Evolutionary conservation across 306 rosid species (phyloP).

Genomic region (Cicer pinnatifidum): DNA sequence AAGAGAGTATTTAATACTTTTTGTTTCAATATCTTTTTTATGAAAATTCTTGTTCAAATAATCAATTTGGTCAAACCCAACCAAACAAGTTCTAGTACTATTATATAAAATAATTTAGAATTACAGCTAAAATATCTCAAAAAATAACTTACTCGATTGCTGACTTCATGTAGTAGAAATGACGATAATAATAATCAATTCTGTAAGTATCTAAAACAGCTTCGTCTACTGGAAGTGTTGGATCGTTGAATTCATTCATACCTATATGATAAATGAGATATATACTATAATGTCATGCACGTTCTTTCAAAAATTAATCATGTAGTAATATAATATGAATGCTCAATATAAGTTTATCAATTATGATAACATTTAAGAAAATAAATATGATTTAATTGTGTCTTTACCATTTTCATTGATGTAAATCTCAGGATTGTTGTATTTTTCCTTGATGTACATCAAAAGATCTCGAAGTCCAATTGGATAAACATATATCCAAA

Average conservation of each 20-base stretch:
- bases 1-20: too few relatives aligned
- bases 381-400: not conserved
- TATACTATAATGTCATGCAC: not conserved
- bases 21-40: too few relatives aligned
- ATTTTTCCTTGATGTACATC: conserved; percentile 52
- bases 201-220: conserved; percentile 54
- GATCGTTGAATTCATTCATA: conserved; percentile 54
- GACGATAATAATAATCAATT: conserved; percentile 53
- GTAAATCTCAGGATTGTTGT: conserved; percentile 58
- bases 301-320: not conserved
- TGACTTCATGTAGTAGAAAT: conserved; percentile 50
- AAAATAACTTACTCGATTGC: conserved; percentile 55
- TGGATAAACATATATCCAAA: conserved; percentile 59
- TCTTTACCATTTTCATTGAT: conserved; percentile 64
- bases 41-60: too few relatives aligned
- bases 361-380: not conserved
- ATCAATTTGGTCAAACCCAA: too few relatives aligned
- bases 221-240: conserved; percentile 46
- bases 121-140: not conserved
- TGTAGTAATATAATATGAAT: not conserved
- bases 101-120: too few relatives aligned
- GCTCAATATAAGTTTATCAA: too few relatives aligned
- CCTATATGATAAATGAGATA: conserved; percentile 44
- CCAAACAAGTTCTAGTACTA: not conserved
- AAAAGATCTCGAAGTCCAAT: conserved; percentile 53